Conservation (phyloP, 164 flowering plant species). For the Echeveria elegans region DNA sequence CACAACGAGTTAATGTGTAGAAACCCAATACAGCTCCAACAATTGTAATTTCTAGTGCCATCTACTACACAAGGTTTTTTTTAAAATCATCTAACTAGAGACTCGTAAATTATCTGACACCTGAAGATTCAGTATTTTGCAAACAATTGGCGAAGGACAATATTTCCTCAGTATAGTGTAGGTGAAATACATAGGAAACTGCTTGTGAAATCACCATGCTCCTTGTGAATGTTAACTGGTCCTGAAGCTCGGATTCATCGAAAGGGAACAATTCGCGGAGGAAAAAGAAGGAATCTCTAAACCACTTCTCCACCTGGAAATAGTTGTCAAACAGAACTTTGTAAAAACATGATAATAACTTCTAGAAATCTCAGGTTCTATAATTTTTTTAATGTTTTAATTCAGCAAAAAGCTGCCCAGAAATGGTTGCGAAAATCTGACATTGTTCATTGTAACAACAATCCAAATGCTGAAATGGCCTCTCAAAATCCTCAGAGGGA, state of each 20-base stretch:
- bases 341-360: too few relatives aligned
- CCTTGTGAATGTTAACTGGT: conserved; percentile 23
- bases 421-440: conserved; percentile 43
- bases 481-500: conserved; percentile 58
- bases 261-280: conserved; percentile 57
- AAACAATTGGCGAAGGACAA: background rate
- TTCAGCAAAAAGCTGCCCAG: too few relatives aligned
- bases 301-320: conserved; percentile 78
- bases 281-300: conserved; percentile 71
- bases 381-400: too few relatives aligned
- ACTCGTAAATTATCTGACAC: too few relatives aligned
- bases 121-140: too few relatives aligned
- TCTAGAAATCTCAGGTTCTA: too few relatives aligned
- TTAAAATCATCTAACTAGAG: too few relatives aligned
- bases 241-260: conserved; percentile 43
- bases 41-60: too few relatives aligned
- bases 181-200: conserved; percentile 56
- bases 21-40: too few relatives aligned
- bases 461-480: conserved; percentile 55
- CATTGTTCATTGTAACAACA: conserved; percentile 72
- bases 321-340: background rate
- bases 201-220: conserved; percentile 46
- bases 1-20: too few relatives aligned
- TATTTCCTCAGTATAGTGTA: background rate
- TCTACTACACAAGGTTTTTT: too few relatives aligned